Conservation (phyloP, 306 rosid species). For the Trichosanthes truncata region DNA sequence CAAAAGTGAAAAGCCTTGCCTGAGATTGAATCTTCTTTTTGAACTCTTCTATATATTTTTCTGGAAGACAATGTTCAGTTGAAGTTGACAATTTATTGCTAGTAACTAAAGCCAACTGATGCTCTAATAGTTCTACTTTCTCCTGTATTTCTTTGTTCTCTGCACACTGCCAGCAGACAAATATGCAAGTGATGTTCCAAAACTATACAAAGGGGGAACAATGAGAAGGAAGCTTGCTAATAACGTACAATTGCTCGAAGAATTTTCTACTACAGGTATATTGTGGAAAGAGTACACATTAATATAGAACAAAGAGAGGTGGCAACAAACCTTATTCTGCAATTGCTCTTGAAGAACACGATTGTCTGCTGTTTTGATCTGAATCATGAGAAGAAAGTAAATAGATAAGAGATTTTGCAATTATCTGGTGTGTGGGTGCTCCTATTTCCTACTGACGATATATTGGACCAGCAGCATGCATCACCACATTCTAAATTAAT, state of each 20-base stretch:
- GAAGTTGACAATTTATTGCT: constrained; percentile 28
- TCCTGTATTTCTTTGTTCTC: constrained; percentile 70
- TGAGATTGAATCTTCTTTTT: constrained; percentile 81
- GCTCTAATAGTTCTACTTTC: constrained; percentile 60
- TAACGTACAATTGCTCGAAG: neutral
- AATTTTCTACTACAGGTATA: constrained; percentile 3
- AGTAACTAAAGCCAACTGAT: constrained; percentile 34
- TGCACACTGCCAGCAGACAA: constrained; percentile 45
- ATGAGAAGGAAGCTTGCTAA: neutral
- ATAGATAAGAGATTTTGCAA: neutral
- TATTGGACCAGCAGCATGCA: neutral
- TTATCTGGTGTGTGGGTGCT: neutral
- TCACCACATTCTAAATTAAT: neutral
- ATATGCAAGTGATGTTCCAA: neutral
- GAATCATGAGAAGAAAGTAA: constrained; percentile 9
- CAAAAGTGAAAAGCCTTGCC: constrained; percentile 31
- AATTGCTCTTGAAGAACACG: constrained; percentile 94
- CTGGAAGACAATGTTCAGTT: constrained; percentile 35
- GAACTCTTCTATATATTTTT: constrained; percentile 50
- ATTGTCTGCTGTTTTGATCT: constrained; percentile 94
- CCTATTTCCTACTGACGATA: neutral
- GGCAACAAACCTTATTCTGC: constrained; percentile 57
- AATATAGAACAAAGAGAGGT: neutral
- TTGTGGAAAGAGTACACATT: neutral
- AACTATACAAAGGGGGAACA: neutral